Percentiles rank a stretch among this genome's conserved stretches.
Conservation (phyloP, 179 eudicot species). For the Camellia oleifera region DNA sequence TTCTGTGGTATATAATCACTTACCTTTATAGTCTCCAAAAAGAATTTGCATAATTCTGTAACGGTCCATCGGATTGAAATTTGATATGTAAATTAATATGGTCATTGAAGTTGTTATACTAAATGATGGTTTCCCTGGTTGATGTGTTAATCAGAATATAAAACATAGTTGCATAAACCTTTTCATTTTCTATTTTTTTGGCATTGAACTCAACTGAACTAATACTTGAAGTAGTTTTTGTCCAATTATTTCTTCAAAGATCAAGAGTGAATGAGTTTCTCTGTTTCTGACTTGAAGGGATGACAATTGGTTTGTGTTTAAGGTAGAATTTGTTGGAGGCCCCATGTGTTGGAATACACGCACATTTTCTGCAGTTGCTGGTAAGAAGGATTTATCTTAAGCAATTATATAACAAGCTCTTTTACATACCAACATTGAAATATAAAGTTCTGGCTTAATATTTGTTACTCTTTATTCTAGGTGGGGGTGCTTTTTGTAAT, state of each 20-base stretch:
- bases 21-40: background rate
- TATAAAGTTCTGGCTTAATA: slow-evolving; percentile 3
- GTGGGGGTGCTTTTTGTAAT: slow-evolving; percentile 95
- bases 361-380: slow-evolving; percentile 85
- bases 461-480: slow-evolving; percentile 34
- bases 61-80: background rate
- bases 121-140: background rate
- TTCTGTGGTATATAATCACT: slow-evolving; percentile 63
- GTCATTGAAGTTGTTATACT: background rate
- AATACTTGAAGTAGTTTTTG: background rate
- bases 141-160: too few relatives aligned
- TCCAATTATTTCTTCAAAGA: background rate
- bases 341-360: slow-evolving; percentile 98
- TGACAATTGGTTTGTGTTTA: slow-evolving; percentile 26
- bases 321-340: slow-evolving; percentile 99
- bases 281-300: slow-evolving; percentile 8
- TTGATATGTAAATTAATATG: background rate
- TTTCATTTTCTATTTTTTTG: background rate
- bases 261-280: background rate
- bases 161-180: too few relatives aligned
- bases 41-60: background rate
- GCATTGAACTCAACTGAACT: background rate
- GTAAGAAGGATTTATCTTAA: slow-evolving; percentile 33
- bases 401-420: background rate
- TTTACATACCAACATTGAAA: background rate